A percentile compares a stretch with the other conserved stretches of the same genome.
Conservation (phyloP, 495 filamentous ascomycete genomes). For the Polyplosphaeria fusca region DNA sequence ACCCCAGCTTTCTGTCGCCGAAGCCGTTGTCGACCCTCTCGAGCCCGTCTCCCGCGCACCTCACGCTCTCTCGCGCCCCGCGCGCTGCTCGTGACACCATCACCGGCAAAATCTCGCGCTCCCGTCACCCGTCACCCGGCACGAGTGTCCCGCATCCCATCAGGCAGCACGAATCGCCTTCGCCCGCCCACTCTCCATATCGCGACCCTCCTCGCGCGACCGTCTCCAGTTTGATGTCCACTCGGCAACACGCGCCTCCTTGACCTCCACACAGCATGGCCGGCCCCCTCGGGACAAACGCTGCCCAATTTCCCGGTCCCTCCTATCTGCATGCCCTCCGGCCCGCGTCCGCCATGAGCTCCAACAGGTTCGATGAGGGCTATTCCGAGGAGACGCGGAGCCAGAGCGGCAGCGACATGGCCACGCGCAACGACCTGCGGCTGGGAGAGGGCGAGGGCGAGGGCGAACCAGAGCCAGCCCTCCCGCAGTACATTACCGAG, state of each 20-base stretch:
- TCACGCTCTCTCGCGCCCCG: neutral
- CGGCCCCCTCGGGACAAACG: constrained; percentile 7
- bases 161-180: constrained; percentile 2
- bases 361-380: constrained; percentile 54
- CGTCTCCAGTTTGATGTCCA: neutral
- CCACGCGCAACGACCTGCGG: constrained; percentile 38
- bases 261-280: constrained; percentile 5
- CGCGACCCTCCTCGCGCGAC: too few species aligned
- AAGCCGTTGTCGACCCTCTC: neutral
- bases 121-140: neutral
- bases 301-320: constrained; percentile 9
- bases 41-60: neutral
- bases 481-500: too few species aligned
- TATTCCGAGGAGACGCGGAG: constrained; percentile 64
- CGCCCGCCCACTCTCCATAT: neutral
- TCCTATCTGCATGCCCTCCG: constrained; percentile 32
- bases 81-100: neutral
- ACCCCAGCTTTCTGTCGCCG: too few species aligned
- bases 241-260: neutral
- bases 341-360: constrained; percentile 25
- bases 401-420: constrained; percentile 48
- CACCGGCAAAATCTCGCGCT: neutral
- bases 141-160: neutral
- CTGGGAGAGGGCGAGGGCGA: constrained; percentile 30
- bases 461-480: too few species aligned